Percentiles rank a stretch among this genome's conserved stretches.
Conservation (phyloP, 345 rosid species). For the Gossypium sturtianum region DNA sequence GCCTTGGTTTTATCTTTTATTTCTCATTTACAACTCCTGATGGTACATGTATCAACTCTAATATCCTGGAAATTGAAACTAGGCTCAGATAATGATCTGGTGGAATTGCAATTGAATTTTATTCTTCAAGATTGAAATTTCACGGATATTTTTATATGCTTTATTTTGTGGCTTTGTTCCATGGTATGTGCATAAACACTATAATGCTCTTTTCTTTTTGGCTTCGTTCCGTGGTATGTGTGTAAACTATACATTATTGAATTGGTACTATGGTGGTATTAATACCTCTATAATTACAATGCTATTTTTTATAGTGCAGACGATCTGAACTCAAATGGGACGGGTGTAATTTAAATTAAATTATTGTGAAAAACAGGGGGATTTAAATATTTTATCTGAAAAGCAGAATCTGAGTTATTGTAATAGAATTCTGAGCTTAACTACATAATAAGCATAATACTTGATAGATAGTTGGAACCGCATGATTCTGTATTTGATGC, state of each 20-base stretch:
- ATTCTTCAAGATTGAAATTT: background rate
- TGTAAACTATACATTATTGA: background rate
- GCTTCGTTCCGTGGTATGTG: background rate
- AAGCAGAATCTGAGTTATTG: background rate
- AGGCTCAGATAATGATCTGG: background rate
- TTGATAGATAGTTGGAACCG: background rate
- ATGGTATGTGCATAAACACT: no score
- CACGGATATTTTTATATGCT: background rate
- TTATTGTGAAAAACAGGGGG: background rate
- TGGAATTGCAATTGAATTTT: background rate
- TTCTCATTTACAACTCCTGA: background rate
- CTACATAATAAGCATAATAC: background rate
- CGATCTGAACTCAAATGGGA: background rate
- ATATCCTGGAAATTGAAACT: background rate
- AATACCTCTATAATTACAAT: background rate
- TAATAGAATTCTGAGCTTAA: background rate
- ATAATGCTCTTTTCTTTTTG: no score
- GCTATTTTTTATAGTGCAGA: background rate
- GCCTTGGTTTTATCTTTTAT: background rate
- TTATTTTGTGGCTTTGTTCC: no score
- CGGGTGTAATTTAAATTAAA: background rate
- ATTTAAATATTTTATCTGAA: background rate
- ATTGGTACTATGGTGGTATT: background rate
- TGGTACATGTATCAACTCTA: background rate
- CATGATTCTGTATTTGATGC: background rate